phyloP scores from a whole-genome alignment of 208 protist species.

The Acanthamoeba triangularis region DNA sequence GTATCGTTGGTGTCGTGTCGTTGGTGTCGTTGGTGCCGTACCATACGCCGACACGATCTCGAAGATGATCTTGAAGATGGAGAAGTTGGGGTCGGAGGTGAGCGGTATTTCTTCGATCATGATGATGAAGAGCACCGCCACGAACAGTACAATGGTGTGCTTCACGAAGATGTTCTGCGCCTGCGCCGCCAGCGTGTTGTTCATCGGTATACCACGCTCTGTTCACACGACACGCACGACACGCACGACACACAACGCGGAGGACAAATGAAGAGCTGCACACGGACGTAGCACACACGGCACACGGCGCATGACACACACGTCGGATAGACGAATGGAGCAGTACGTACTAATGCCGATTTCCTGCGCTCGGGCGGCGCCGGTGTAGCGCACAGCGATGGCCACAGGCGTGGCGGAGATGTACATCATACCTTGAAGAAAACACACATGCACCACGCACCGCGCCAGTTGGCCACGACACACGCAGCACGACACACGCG shows the following conservation, averaged over 20 bases:
- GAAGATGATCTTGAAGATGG: constrained; percentile 76
- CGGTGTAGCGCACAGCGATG: constrained; percentile 66
- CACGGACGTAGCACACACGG: too few species aligned
- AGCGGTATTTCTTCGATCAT: constrained; percentile 45
- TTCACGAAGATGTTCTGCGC: constrained; percentile 11
- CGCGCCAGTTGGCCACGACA: too few species aligned
- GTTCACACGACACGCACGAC: background rate
- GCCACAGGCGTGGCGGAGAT: constrained; percentile 40
- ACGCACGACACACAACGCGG: background rate
- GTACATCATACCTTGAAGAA: constrained; percentile 62
- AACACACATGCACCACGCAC: too few species aligned
- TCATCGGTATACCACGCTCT: background rate
- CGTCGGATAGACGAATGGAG: too few species aligned
- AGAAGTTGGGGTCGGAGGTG: constrained; percentile 44
- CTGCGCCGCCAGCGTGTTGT: constrained; percentile 38
- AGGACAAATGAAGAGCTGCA: constrained; percentile 7
- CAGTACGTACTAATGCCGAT: background rate
- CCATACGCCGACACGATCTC: constrained; percentile 60
- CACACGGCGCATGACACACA: background rate
- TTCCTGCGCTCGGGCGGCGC: background rate
- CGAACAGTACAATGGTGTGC: constrained; percentile 33
- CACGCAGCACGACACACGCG: background rate
- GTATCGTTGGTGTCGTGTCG: background rate
- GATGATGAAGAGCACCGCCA: constrained; percentile 41
- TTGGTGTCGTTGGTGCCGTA: background rate